Percentiles rank a stretch among this genome's conserved stretches.
These are phyloP conservation scores for Wallacemonas sp. DNA, from an alignment of 208 protist species.

Conservation along the genomic window DNA sequence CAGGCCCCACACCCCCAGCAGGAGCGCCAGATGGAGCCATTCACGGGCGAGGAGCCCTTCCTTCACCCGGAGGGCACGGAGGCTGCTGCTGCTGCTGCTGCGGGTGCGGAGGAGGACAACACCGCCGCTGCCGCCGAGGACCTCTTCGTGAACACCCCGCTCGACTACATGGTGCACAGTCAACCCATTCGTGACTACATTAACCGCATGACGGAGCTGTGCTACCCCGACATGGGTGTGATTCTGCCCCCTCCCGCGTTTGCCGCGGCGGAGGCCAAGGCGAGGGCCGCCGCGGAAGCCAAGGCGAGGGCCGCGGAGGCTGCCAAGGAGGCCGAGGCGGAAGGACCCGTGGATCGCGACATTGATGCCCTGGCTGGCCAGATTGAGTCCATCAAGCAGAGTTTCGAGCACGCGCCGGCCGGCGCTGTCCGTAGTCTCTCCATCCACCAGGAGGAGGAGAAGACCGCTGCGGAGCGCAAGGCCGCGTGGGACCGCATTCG, in stretches of 20 bases:
- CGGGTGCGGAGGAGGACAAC: background rate
- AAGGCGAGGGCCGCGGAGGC: background rate
- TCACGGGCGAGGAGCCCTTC: constrained; percentile 8
- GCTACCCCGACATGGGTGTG: constrained; percentile 17
- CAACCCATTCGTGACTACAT: constrained; percentile 16
- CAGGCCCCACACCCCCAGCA: too few relatives aligned
- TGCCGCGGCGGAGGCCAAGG: background rate
- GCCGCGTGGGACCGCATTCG: constrained; percentile 47
- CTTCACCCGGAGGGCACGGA: too few relatives aligned
- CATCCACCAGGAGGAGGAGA: constrained; percentile 28
- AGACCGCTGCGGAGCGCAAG: constrained; percentile 45
- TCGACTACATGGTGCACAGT: constrained; percentile 20
- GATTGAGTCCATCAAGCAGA: constrained; percentile 8
- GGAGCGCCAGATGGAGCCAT: constrained; percentile 9
- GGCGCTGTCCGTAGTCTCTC: constrained; percentile 1
- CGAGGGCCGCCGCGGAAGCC: background rate
- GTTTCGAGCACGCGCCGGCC: constrained; percentile 10
- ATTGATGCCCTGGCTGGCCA: constrained; percentile 5
- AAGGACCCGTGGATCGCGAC: constrained; percentile 4
- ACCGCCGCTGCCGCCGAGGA: background rate
- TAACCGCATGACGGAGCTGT: constrained; percentile 9
- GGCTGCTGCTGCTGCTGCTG: background rate
- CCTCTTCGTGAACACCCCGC: constrained; percentile 16
- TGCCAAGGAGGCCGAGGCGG: background rate
- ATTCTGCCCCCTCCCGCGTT: background rate